A percentile compares a stretch with the other conserved stretches of the same genome.
Evolutionary conservation across 306 rosid genomes (phyloP).

Genomic region (Hippophae gyantsensis): DNA sequence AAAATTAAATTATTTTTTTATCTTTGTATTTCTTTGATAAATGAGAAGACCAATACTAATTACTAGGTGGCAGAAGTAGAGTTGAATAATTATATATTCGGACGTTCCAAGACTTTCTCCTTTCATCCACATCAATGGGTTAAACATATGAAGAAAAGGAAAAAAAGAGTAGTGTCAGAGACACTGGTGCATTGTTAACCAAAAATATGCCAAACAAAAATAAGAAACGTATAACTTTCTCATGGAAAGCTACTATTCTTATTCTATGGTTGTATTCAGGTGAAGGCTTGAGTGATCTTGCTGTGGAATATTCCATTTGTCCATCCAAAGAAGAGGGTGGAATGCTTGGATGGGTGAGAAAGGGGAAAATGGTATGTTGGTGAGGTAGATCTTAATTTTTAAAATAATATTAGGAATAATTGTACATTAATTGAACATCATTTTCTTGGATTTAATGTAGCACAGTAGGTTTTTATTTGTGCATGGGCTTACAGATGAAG

Average conservation of each 20-base stretch:
- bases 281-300: constrained; percentile 93
- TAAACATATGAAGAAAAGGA: no score
- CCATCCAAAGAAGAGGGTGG: constrained; percentile 93
- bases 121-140: no score
- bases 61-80: no score
- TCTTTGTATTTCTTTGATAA: no score
- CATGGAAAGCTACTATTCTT: constrained; percentile 6
- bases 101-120: no score
- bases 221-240: constrained; percentile 1
- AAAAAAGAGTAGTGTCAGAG: no score
- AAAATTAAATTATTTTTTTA: background rate
- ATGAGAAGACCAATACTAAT: no score
- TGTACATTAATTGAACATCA: constrained; percentile 1
- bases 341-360: constrained; percentile 95
- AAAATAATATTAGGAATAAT: background rate
- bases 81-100: no score
- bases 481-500: no score
- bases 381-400: constrained; percentile 8
- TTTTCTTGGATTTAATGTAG: background rate
- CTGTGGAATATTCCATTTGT: constrained; percentile 63
- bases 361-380: constrained; percentile 77
- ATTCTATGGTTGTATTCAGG: constrained; percentile 39
- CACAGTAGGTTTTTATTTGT: no score
- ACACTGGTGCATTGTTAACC: background rate
- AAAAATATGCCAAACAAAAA: no score